Conservation (phyloP, 2,329 filamentous ascomycete genomes). For the Nigrospora osmanthi region DNA sequence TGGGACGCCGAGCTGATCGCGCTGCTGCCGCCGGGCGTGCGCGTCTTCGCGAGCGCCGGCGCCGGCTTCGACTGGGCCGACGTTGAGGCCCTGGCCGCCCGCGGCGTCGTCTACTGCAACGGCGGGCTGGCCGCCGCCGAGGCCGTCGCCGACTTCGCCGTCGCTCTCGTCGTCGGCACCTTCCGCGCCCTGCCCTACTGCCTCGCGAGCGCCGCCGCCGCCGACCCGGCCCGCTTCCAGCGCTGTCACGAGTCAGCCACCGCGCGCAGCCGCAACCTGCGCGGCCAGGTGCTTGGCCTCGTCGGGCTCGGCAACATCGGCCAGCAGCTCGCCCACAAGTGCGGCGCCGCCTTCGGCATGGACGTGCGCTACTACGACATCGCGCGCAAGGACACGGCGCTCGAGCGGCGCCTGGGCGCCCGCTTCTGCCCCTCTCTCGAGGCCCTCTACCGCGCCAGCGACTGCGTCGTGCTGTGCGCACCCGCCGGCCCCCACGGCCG, state of each 20-base stretch:
- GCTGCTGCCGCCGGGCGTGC: conserved; percentile 42
- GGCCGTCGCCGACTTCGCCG: conserved; percentile 63
- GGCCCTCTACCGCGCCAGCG: conserved; percentile 40
- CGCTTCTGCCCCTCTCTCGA: conserved; percentile 43
- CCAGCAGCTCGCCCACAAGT: conserved; percentile 53
- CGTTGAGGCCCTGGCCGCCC: conserved; percentile 49
- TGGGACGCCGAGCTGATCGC: conserved; percentile 53
- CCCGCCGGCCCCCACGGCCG: conserved; percentile 38
- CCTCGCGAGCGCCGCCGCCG: conserved; percentile 40
- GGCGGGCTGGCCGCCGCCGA: conserved; percentile 62
- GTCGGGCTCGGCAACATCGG: conserved; percentile 64
- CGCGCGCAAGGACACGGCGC: conserved; percentile 31
- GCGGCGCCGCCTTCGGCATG: conserved; percentile 55
- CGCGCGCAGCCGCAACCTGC: conserved; percentile 54
- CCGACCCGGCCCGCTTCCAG: conserved; percentile 33
- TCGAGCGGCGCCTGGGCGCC: conserved; percentile 35
- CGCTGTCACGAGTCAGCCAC: conserved; percentile 55
- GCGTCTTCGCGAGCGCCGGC: conserved; percentile 51
- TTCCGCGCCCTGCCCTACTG: conserved; percentile 64
- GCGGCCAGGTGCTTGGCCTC: conserved; percentile 53
- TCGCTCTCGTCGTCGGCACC: conserved; percentile 60
- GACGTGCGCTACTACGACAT: conserved; percentile 56
- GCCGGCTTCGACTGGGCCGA: conserved; percentile 58
- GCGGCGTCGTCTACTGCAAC: conserved; percentile 67
- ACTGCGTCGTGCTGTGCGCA: conserved; percentile 57